Base-by-base conservation (phyloP, 164 flowering plant species). In the Magnolia sinica region DNA sequence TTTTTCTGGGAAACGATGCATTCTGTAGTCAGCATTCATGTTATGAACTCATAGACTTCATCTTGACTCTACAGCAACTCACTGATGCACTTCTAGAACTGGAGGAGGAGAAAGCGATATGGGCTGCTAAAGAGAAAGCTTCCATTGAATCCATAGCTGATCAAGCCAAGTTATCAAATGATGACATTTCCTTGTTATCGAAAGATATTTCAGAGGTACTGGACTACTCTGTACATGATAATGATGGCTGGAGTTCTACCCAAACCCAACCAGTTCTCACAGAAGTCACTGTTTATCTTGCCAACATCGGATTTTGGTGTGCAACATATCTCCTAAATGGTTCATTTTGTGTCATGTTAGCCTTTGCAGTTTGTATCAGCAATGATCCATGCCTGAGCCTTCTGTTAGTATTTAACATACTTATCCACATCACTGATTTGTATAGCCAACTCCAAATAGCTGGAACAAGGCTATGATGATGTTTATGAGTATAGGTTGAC, bases 81-180 rank as follows among this genome's bases (percentile, higher is more conserved):
- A 83, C 92, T 14, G 82, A 92, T 79, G 90, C 97, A 71, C 96
- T 96, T 81, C 72, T 96, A 84, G 88, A 88, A 78, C 83, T 89
- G 83, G 98, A 91, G 83, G 98, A 92, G 83, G 97, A 92, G 80
- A 94, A 83, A 76, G 97, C 96, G 66, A 83, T 92, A 72, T 90
- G 97, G 97, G 80, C 83, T n/a, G 82, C 91, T 1, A 90, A 89
- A 80, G 98, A 92, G 88, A 94, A 86, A 83, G 91, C 87, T 82
- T 85, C 86, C 4, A 45, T 89, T 80, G 83, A 87, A 82, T 87
- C 89, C 70, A 84, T 91, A 29, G 86, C 86, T 73, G 92, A 89
- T 78, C 89, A 86, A 74, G 69, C 83, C 68, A 86, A 81, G 66
- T 76, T 75, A 68, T 84, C 88, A 58, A 81, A 81, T 73, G 76